Base-by-base conservation (phyloP, 352 stramenopile species). In the Phytophthora vignae region DNA sequence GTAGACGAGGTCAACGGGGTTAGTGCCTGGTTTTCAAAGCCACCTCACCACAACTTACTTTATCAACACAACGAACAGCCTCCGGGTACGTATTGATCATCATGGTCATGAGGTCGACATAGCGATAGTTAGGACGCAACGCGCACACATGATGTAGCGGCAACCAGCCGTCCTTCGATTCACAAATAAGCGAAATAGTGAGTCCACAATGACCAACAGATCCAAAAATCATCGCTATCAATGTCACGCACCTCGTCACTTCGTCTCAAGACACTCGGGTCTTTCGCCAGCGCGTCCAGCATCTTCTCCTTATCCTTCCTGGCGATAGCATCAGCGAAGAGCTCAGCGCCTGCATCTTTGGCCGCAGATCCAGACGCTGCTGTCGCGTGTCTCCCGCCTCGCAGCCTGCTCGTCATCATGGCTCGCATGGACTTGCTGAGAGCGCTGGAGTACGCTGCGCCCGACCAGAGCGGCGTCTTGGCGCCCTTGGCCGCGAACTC, bases 261-360 rank as follows among this genome's bases (percentile, higher is more conserved):
- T 58, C 74, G 61, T 2, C 68, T 73, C 27, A 88, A 27, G n/a
- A 85, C 46, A 6, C 67, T 58, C 0, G 80, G 78, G 2, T 76
- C 42, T 63, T 84, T 77, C 11, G 60, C 64, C 55, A 85, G 25
- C 11, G 70, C 46, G 14, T 78, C 71, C 25, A 87, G 38, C 55
- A 90, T 91, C 53, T 79, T 78, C 36, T 88, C 70, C 58, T 88
- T 88, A 56, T 89, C 78, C 8, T 80, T 81, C 44, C 69, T 79
- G 29, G 62, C 62, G 17, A 86, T 74, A 6, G 80, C 78, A 27
- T 78, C 64, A 3, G 74, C 56, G 19, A 91, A 82, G 1, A 71
- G 66, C 42, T 75, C 65, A 33, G 67, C 44, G 2, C 84, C 71
- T 4, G 48, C 31, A 17, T 77, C 71, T 27, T 58, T 66, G 21